phyloP scores from a whole-genome alignment of 306 rosid species.

The Sesbania bispinosa region DNA sequence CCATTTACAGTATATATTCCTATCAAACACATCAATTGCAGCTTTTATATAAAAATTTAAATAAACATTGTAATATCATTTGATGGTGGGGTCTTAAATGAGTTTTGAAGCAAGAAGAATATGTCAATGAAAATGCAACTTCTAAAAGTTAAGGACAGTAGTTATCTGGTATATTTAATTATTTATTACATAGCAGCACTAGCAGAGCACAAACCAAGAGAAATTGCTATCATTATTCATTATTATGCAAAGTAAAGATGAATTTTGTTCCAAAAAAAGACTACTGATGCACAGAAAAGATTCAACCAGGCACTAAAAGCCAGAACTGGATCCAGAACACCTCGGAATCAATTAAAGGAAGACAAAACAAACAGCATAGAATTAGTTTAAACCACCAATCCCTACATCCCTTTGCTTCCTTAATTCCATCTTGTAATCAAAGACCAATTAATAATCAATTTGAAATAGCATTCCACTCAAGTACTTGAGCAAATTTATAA shows the following conservation, averaged over 20 bases:
- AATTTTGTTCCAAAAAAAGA: not conserved
- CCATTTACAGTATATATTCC: constrained; percentile 4
- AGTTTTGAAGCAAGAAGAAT: not conserved
- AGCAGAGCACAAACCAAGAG: not conserved
- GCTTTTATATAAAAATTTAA: not conserved
- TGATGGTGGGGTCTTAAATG: not conserved
- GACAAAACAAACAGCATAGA: not conserved
- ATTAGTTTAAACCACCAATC: not conserved
- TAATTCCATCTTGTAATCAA: not conserved
- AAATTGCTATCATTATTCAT: not conserved
- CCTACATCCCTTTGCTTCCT: not conserved
- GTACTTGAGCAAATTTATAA: no score
- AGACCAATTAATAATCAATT: not conserved
- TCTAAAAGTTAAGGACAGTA: not conserved
- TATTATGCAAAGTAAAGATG: not conserved
- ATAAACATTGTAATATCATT: not conserved
- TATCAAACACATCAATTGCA: not conserved
- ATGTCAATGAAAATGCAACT: not conserved
- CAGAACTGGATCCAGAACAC: not conserved
- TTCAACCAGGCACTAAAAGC: not conserved
- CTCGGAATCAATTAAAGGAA: not conserved
- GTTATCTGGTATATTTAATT: no score
- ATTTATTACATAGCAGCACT: not conserved
- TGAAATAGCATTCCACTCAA: not conserved
- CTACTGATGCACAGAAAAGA: not conserved